phyloP scores from a whole-genome alignment of 768 basidiomycete genomes.

The Boletus tomentosulus region DNA sequence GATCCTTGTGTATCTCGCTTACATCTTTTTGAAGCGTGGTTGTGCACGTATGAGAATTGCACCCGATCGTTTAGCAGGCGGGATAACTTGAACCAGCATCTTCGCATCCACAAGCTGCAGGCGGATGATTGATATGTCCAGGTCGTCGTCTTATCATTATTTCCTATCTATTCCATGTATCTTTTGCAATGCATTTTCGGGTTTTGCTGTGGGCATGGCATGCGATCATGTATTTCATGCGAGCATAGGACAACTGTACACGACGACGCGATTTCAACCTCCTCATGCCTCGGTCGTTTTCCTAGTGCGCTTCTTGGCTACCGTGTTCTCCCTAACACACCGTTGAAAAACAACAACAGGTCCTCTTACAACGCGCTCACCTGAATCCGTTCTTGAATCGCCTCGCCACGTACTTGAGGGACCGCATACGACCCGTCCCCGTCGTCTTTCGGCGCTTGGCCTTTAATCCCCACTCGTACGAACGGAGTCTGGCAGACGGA shows the following conservation, averaged over 20 bases:
- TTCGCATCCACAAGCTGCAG: conserved; percentile 49
- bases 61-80: conserved; percentile 66
- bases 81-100: conserved; percentile 77
- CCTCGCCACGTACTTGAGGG: conserved; percentile 89
- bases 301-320: conserved; percentile 80
- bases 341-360: background rate
- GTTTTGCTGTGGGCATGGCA: conserved; percentile 1
- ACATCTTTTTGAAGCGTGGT: conserved; percentile 22
- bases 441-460: conserved; percentile 99
- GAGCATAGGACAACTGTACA: conserved; percentile 15
- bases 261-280: conserved; percentile 6
- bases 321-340: conserved; percentile 72
- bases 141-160: conserved; percentile 4
- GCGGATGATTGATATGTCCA: conserved; percentile 11
- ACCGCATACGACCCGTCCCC: conserved; percentile 92
- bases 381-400: conserved; percentile 99
- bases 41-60: conserved; percentile 59
- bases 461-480: conserved; percentile 98
- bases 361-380: conserved; percentile 37
- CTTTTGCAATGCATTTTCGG: conserved; percentile 2
- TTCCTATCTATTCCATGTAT: conserved; percentile 14
- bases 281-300: conserved; percentile 50
- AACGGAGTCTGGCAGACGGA: conserved; percentile 91
- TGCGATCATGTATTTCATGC: conserved; percentile 16
- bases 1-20: background rate